Percentiles rank a stretch among this genome's conserved stretches.
These are phyloP conservation scores for Aurantiochytrium sp. DNA, from an alignment of 108 stramenopile species.

Conservation along the genomic window DNA sequence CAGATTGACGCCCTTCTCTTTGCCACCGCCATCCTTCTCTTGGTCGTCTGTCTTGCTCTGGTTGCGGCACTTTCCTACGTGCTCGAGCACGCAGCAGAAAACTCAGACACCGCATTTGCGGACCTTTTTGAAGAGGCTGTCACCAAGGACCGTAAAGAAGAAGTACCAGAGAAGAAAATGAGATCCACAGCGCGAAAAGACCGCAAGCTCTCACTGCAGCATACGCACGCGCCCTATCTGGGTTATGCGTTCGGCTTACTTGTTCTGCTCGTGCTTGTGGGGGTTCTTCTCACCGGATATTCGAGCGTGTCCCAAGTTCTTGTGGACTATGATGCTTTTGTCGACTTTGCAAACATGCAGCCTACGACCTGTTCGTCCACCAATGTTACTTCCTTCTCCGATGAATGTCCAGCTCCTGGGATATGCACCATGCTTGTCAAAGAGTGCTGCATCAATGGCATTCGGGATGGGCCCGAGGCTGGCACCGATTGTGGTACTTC, in stretches of 20 bases:
- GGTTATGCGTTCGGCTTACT: neutral
- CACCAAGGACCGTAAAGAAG: too few species aligned
- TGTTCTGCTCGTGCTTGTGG: neutral
- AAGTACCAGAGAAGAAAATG: neutral
- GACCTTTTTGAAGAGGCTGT: neutral
- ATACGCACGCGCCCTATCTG: neutral
- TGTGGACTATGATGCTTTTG: neutral
- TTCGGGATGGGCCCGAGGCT: neutral
- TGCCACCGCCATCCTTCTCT: neutral
- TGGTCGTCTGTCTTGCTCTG: neutral
- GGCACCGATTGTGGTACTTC: neutral
- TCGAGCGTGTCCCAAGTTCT: neutral
- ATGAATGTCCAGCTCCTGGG: neutral
- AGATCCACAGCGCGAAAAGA: neutral
- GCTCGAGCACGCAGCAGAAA: neutral
- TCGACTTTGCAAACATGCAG: neutral
- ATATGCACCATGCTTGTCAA: neutral
- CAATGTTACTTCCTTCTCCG: neutral
- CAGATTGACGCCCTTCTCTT: neutral
- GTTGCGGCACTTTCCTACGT: neutral
- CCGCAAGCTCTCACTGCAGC: neutral
- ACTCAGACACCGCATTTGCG: neutral
- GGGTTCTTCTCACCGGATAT: neutral
- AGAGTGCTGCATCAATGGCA: neutral
- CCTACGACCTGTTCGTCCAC: neutral